phyloP scores from a whole-genome alignment of 2,329 filamentous ascomycete genomes.

The Leptosphaerulina australis region DNA sequence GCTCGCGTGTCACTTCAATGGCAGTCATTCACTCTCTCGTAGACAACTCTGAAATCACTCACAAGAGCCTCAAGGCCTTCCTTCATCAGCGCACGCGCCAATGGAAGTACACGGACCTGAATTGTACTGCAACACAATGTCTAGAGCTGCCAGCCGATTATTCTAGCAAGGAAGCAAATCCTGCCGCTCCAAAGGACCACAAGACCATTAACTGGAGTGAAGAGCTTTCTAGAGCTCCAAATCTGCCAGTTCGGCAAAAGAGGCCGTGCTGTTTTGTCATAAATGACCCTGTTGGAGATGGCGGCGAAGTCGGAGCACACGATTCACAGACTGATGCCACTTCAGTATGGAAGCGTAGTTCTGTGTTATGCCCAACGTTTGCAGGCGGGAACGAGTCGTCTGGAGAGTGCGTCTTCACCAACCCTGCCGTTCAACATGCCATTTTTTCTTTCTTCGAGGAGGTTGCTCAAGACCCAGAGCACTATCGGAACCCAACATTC shows the following conservation, averaged over 20 bases:
- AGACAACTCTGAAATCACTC: slow-evolving; percentile 30
- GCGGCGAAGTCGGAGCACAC: neutral
- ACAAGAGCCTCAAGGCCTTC: slow-evolving; percentile 35
- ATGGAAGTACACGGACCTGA: slow-evolving; percentile 36
- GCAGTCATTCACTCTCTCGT: slow-evolving; percentile 36
- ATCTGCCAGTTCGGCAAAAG: too few relatives aligned
- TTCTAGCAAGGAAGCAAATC: neutral
- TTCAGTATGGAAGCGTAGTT: slow-evolving; percentile 19
- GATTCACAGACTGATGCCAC: neutral
- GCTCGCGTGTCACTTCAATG: slow-evolving; percentile 37
- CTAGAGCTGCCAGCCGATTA: slow-evolving; percentile 33
- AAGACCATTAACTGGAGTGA: slow-evolving; percentile 26
- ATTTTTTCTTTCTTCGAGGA: slow-evolving; percentile 68
- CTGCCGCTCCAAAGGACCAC: neutral
- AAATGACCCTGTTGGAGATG: too few relatives aligned
- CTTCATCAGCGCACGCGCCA: slow-evolving; percentile 41
- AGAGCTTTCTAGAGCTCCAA: neutral
- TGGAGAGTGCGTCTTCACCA: slow-evolving; percentile 65
- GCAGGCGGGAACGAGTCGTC: slow-evolving; percentile 67
- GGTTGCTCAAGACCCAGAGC: slow-evolving; percentile 56
- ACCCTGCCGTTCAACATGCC: slow-evolving; percentile 56
- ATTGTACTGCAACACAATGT: slow-evolving; percentile 27
- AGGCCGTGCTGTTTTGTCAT: too few relatives aligned
- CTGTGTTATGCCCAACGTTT: slow-evolving; percentile 57
- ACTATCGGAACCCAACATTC: slow-evolving; percentile 41